These are phyloP conservation scores for Ilyonectria sp. DNA, from an alignment of 2,329 filamentous ascomycete species.

Conservation along the genomic window DNA sequence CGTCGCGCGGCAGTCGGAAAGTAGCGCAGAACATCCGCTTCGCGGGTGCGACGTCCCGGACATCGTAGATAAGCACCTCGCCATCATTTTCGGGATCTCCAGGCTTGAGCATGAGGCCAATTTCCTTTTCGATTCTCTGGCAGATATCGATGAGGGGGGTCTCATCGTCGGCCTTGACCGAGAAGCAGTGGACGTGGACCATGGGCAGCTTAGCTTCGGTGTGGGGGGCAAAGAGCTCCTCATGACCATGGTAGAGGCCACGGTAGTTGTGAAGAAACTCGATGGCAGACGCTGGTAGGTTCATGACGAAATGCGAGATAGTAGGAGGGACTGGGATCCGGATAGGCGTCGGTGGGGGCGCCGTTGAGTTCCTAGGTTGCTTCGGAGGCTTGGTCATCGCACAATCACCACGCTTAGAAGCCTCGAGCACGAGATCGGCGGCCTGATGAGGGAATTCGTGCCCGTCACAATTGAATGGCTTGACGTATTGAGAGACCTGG, in stretches of 20 bases:
- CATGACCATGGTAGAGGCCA: slow-evolving; percentile 83
- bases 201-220: slow-evolving; percentile 78
- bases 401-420: slow-evolving; percentile 66
- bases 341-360: slow-evolving; percentile 54
- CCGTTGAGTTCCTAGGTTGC: slow-evolving; percentile 56
- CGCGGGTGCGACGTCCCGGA: slow-evolving; percentile 90
- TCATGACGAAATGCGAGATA: slow-evolving; percentile 98
- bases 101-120: slow-evolving; percentile 58
- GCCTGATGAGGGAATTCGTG: slow-evolving; percentile 83
- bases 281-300: slow-evolving; percentile 91
- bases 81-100: slow-evolving; percentile 64
- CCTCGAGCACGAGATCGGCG: slow-evolving; percentile 71
- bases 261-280: slow-evolving; percentile 79
- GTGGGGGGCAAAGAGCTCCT: slow-evolving; percentile 75
- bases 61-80: slow-evolving; percentile 74
- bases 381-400: slow-evolving; percentile 64
- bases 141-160: slow-evolving; percentile 69
- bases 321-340: slow-evolving; percentile 75
- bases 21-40: slow-evolving; percentile 98
- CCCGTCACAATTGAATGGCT: slow-evolving; percentile 86
- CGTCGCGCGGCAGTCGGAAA: slow-evolving; percentile 85
- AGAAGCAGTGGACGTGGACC: slow-evolving; percentile 96
- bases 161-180: slow-evolving; percentile 84
- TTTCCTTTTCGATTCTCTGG: slow-evolving; percentile 57
- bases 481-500: slow-evolving; percentile 78